A percentile compares a stretch with the other conserved stretches of the same genome.
Evolutionary conservation across 306 rosid species (phyloP).

Genomic region (Rosa lucieae): DNA sequence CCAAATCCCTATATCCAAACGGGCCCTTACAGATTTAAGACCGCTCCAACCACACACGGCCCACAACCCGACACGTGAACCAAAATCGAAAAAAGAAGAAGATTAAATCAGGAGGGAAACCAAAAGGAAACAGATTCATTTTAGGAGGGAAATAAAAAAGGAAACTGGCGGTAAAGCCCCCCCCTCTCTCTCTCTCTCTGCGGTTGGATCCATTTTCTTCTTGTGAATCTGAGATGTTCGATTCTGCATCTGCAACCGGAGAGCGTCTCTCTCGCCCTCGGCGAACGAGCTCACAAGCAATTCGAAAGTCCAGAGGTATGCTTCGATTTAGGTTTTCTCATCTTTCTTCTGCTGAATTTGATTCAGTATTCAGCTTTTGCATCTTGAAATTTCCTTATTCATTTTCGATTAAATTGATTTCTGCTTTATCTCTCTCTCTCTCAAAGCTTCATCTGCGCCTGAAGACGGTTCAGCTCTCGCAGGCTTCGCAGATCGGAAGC

Average conservation of each 20-base stretch:
- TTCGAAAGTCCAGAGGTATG: not conserved
- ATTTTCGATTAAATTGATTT: not conserved
- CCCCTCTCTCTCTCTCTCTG: not conserved
- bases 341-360: not conserved
- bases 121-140: not conserved
- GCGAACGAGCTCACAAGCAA: not conserved
- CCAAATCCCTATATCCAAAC: too few relatives aligned
- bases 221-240: not conserved
- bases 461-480: not conserved
- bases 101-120: slow-evolving; percentile 21
- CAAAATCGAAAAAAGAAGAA: not conserved
- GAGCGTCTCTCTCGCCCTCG: not conserved
- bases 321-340: not conserved
- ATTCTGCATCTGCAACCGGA: not conserved
- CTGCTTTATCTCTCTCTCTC: not conserved
- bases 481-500: not conserved
- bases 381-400: not conserved
- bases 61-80: not conserved
- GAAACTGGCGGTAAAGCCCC: slow-evolving; percentile 24
- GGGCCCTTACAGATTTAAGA: too few relatives aligned
- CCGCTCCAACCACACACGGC: not conserved
- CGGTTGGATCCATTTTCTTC: not conserved
- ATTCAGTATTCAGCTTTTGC: not conserved
- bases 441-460: not conserved
- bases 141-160: slow-evolving; percentile 25